These are phyloP conservation scores for Neurospora sp. DNA, from an alignment of 495 filamentous ascomycete species.

Conservation along the genomic window DNA sequence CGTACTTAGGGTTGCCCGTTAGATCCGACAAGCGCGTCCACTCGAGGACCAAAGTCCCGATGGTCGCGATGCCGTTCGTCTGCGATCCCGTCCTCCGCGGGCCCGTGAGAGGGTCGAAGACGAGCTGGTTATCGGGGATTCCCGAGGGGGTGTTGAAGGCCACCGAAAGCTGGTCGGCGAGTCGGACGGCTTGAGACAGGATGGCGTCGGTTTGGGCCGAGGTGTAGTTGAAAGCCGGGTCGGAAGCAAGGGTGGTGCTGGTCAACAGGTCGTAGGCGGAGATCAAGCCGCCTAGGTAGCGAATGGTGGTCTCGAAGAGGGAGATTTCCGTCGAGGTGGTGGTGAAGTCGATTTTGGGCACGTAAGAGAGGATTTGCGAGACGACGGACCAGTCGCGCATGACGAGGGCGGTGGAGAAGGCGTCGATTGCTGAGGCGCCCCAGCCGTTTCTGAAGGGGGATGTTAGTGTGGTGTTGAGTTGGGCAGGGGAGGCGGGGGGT, in stretches of 20 bases:
- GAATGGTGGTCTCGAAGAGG: constrained; percentile 85
- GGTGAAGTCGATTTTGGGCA: constrained; percentile 60
- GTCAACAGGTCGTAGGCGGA: constrained; percentile 75
- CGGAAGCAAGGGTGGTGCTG: constrained; percentile 47
- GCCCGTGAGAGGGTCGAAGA: constrained; percentile 33
- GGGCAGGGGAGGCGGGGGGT: not conserved
- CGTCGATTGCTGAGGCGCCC: constrained; percentile 80
- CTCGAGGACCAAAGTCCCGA: constrained; percentile 68
- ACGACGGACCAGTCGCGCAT: constrained; percentile 64
- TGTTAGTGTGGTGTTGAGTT: not conserved
- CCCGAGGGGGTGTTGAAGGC: constrained; percentile 70
- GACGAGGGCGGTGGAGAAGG: constrained; percentile 67
- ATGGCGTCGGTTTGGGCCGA: constrained; percentile 41
- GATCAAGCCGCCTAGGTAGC: constrained; percentile 71
- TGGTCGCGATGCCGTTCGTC: constrained; percentile 60
- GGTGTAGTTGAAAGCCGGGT: constrained; percentile 28
- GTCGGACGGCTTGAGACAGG: constrained; percentile 53
- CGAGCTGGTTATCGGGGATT: constrained; percentile 64
- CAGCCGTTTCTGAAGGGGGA: constrained; percentile 59
- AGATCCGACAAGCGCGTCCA: constrained; percentile 79
- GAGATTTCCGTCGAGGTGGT: constrained; percentile 50
- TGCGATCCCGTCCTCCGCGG: constrained; percentile 35
- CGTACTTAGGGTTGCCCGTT: constrained; percentile 57
- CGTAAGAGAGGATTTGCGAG: constrained; percentile 55
- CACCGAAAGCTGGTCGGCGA: constrained; percentile 65